Percentiles rank a stretch among this genome's conserved stretches.
phyloP scores from a whole-genome alignment of 371 early-diverging fungal genomes.

The Apophysomyces elegans region DNA sequence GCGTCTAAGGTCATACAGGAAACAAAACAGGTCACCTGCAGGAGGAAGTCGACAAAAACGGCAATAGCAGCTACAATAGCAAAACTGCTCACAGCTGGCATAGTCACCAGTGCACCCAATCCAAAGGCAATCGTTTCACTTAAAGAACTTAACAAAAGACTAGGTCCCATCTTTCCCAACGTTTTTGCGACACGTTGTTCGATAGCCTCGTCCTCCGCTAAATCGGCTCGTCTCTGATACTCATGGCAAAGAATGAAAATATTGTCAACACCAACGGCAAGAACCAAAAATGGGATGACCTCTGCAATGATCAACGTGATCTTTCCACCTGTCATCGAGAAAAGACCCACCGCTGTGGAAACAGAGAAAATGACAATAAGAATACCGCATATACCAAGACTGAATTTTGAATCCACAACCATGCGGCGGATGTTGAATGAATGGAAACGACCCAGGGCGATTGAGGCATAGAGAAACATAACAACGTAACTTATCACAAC shows the following conservation, averaged over 20 bases:
- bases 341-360: constrained; percentile 69
- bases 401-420: constrained; percentile 72
- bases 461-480: constrained; percentile 78
- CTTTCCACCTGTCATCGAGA: constrained; percentile 68
- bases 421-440: constrained; percentile 55
- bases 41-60: constrained; percentile 72
- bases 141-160: constrained; percentile 68
- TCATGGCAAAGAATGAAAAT: constrained; percentile 78
- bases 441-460: constrained; percentile 63
- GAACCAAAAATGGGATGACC: constrained; percentile 79
- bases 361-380: constrained; percentile 75
- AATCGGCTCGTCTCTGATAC: constrained; percentile 55
- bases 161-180: constrained; percentile 72
- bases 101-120: constrained; percentile 69
- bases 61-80: constrained; percentile 77
- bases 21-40: constrained; percentile 76
- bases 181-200: constrained; percentile 66
- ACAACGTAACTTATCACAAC: constrained; percentile 68
- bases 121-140: constrained; percentile 79
- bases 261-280: constrained; percentile 85
- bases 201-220: constrained; percentile 33
- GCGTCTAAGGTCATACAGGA: constrained; percentile 73
- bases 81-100: constrained; percentile 83
- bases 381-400: constrained; percentile 71
- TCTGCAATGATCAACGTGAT: constrained; percentile 80